Percentiles rank a stretch among this genome's conserved stretches.
These are phyloP conservation scores for Trichosporon inkin DNA, from an alignment of 1,284 basidiomycete species.

Conservation along the genomic window DNA sequence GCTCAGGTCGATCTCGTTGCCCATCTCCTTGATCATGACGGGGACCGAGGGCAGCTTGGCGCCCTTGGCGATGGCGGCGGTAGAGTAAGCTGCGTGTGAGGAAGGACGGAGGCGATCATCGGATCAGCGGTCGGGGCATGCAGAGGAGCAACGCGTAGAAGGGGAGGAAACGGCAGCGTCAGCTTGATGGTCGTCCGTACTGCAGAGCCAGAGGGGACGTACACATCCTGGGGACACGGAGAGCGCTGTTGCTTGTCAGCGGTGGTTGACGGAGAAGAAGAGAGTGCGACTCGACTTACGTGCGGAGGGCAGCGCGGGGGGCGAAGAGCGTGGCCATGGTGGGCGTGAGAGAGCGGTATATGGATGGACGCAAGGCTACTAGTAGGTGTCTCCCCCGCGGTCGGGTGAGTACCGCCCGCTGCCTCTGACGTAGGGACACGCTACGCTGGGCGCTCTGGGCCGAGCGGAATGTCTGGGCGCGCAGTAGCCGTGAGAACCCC, in stretches of 20 bases:
- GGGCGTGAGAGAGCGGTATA: background rate
- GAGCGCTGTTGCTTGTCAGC: background rate
- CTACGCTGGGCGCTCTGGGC: too few relatives aligned
- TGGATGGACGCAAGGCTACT: too few relatives aligned
- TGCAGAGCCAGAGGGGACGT: background rate
- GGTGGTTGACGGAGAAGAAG: background rate
- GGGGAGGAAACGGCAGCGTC: too few relatives aligned
- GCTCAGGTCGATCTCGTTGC: slow-evolving; percentile 55
- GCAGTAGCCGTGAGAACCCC: too few relatives aligned
- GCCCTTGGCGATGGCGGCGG: slow-evolving; percentile 54
- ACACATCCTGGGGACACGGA: slow-evolving; percentile 3
- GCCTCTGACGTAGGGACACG: too few relatives aligned
- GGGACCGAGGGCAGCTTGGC: slow-evolving; percentile 53
- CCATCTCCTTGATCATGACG: slow-evolving; percentile 60
- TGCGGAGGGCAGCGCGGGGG: slow-evolving; percentile 1
- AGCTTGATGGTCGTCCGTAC: too few relatives aligned
- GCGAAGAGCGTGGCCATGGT: slow-evolving; percentile 1
- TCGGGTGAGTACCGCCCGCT: too few relatives aligned
- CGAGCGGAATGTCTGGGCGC: too few relatives aligned
- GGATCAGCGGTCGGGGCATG: too few relatives aligned
- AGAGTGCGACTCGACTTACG: background rate
- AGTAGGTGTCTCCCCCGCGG: too few relatives aligned
- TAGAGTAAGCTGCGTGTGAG: slow-evolving; percentile 40
- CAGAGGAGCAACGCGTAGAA: too few relatives aligned
- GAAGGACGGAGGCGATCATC: too few relatives aligned